Evolutionary conservation across 1,284 basidiomycete species (phyloP).

Genomic region (Puccinia novopanici): DNA sequence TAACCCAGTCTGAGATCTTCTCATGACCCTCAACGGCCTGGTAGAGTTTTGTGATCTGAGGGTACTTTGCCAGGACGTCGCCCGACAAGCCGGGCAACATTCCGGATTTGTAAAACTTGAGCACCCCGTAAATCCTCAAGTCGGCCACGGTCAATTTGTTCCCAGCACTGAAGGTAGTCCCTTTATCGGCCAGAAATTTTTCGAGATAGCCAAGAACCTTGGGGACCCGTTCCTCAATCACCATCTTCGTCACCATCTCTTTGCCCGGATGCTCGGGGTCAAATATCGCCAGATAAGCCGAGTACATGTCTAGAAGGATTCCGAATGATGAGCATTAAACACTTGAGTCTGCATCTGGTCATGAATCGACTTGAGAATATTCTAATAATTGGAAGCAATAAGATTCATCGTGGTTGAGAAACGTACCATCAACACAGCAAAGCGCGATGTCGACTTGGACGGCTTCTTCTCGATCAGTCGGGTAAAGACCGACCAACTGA

Average conservation of each 20-base stretch:
- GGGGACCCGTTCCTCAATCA: neutral
- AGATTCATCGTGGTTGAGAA: neutral
- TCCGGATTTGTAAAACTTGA: neutral
- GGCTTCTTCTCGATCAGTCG: neutral
- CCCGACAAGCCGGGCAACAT: neutral
- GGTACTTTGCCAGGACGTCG: neutral
- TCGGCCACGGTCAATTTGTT: conserved; percentile 6
- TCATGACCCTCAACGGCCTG: neutral
- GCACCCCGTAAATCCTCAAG: neutral
- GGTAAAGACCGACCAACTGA: neutral
- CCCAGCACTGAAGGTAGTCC: conserved; percentile 7
- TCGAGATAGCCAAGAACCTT: conserved; percentile 6
- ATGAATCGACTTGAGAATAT: no score
- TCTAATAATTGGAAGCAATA: neutral
- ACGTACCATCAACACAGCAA: neutral
- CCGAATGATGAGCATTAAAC: neutral
- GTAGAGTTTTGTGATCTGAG: conserved; percentile 1
- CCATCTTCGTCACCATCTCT: neutral
- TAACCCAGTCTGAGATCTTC: neutral
- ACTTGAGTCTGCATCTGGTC: neutral
- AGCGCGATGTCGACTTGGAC: neutral
- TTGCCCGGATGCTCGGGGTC: conserved; percentile 2
- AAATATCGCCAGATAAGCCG: neutral
- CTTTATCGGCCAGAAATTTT: neutral
- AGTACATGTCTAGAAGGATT: neutral